Conservation (phyloP, 2,329 filamentous ascomycete species). For the Aulographum hederae region DNA sequence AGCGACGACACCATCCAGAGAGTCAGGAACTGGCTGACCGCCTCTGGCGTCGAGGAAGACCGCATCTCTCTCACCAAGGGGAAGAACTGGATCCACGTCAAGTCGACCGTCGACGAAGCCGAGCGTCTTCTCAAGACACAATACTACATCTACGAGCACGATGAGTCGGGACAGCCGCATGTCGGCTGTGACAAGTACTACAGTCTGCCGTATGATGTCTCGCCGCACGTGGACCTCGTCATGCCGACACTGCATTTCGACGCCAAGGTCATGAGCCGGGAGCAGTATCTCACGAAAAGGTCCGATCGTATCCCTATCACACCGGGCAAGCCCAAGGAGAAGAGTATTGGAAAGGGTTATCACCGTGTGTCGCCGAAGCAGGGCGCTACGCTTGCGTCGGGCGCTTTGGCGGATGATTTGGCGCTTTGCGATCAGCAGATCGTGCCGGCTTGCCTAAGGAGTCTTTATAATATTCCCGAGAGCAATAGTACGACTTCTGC, state of each 20-base stretch:
- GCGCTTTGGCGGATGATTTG: constrained; percentile 10
- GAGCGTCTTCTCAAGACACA: constrained; percentile 20
- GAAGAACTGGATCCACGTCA: constrained; percentile 20
- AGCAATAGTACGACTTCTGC: no score
- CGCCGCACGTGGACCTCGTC: constrained; percentile 14
- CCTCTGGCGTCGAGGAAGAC: constrained; percentile 8
- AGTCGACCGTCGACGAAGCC: constrained; percentile 17
- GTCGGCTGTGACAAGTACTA: constrained; percentile 24
- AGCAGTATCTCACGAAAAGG: neutral
- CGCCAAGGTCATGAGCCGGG: constrained; percentile 4
- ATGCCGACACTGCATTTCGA: constrained; percentile 23
- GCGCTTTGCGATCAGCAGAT: constrained; percentile 32
- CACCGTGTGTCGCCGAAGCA: neutral
- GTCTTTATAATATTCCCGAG: constrained; percentile 16
- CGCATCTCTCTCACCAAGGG: constrained; percentile 3
- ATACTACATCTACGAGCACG: constrained; percentile 20
- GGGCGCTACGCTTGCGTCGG: constrained; percentile 8
- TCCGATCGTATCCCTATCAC: no score
- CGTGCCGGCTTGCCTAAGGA: constrained; percentile 33
- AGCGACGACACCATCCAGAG: constrained; percentile 7
- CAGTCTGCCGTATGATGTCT: constrained; percentile 11
- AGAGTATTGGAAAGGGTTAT: no score
- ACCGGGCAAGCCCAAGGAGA: no score
- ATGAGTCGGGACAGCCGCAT: constrained; percentile 13
- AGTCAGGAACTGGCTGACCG: constrained; percentile 11